Evolutionary conservation across 1,139 yeast genomes (phyloP), one percentile per base, ranked within the genome.

Genomic region (Pichia cactophila): DNA sequence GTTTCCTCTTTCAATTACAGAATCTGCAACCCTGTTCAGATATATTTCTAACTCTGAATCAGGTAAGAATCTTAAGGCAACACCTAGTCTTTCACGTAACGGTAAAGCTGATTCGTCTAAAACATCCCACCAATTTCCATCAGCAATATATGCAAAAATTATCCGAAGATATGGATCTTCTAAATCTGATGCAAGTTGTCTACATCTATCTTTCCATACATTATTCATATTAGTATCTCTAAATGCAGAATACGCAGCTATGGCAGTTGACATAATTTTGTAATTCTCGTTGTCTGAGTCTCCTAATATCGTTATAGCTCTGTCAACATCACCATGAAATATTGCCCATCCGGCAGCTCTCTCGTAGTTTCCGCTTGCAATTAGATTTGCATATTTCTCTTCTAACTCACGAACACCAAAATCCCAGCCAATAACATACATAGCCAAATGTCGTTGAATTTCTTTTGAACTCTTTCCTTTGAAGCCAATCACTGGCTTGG

Each of bases 261-360:
- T 87, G 0, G 97, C 97, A 0, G 97, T 85, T 0, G 96, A 88
- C 75, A 92, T 89, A 45, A 92, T 73, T 46, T 86, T 68, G 44
- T 87, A 72, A 46, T 84, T 70, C 58, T 82, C 86, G 49, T 76
- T 78, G 46, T 77, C 76, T 3, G 88, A 77, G 20, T 66, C 64
- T 2, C 74, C 71, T 49, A 92, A 69, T 12, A 88, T 83, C 35
- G 79, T 80, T 10, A 90, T 86, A 0, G 97, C 96, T 50, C 82
- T 75, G 5, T 79, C 77, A 2, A 92, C 86, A 64, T 89, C 86
- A 2, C 96, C 96, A 63, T 88, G 94, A 65, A 92, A 92, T 0
- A 89, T 92, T 0, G 97, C 97, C 96, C 96, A 88, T 0, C 95
- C 97, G 0, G 97, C 98, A 0, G 98, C 97, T 62, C 92, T 83